Evolutionary conservation across 2,329 filamentous ascomycete genomes (phyloP), one percentile per base, ranked within the genome.

Genomic region (Xylariaceae sp.): DNA sequence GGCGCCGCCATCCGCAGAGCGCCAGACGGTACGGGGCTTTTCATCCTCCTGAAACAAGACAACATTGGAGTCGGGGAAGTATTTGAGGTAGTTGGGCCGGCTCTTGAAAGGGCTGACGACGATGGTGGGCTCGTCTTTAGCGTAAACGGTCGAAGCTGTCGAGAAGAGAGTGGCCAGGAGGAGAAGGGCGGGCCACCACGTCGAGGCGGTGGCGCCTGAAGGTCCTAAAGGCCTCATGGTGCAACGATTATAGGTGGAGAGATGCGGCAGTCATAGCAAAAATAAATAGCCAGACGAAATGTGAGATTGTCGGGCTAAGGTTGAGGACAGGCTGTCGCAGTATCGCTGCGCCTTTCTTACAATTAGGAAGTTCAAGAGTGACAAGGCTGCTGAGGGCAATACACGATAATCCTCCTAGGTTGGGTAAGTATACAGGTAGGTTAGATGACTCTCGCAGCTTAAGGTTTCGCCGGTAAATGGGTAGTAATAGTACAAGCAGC

Each of bases 11-110:
- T 97, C 79, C 32, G 73, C 71, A 31, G 90, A 94, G 44, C 86
- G 81, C 62, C 82, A 88, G 36, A 94, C 71, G 46, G 78, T 78
- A 43, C 74, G 71, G 28, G 46, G 41, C 3, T 74, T 73, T 11
- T 71, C 62, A 34, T 68, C 57, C 59, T 94, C 85, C 53, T 83
- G 80, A 57, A 88, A 81, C 31, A 97, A 65, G 43, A 94, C 71
- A 36, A 84, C 77, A 60, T 95, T 83, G 50, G 86, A 89, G 61
- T 90, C 86, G 56, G 92, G 83, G 59, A 98, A 97, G 66, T 95
- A 98, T 65, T 85, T 84, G 50, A 96, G 68, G 59, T 81, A 80
- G 38, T 66, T 59, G 1, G 88, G 85, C 38, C 71, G 64, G 53
- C 80, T 70, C 31, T 83, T 69, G 65, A 96, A 85, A 32, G 73